Percentiles rank a stretch among this genome's conserved stretches.
Evolutionary conservation across 2,329 filamentous ascomycete species (phyloP).

Genomic region (Ceratocystis destructans): DNA sequence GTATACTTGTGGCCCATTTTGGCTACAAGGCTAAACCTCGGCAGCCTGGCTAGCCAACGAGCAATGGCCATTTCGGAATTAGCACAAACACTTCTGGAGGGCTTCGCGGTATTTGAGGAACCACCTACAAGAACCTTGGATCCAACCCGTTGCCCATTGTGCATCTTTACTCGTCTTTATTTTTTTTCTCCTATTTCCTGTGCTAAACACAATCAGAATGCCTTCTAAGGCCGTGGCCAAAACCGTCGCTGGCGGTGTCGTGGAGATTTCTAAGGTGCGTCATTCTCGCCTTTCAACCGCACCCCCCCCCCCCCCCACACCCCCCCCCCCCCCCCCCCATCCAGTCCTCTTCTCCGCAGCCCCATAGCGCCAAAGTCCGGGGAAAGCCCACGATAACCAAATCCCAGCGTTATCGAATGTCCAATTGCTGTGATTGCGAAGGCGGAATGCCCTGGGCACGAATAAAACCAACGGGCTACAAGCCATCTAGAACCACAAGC

Average conservation of each 20-base stretch:
- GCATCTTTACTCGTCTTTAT: neutral
- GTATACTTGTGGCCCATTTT: neutral
- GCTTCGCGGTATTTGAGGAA: neutral
- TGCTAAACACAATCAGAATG: constrained; percentile 34
- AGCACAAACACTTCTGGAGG: neutral
- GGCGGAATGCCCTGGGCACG: constrained; percentile 3
- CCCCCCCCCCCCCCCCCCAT: neutral
- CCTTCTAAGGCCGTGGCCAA: constrained; percentile 47
- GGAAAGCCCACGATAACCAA: neutral
- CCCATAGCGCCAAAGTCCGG: neutral
- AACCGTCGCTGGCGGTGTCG: constrained; percentile 36
- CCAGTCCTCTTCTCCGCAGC: neutral
- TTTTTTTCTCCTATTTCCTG: neutral
- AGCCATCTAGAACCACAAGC: constrained; percentile 19
- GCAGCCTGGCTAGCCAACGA: constrained; percentile 1
- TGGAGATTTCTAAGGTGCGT: constrained; percentile 46
- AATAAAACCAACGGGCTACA: constrained; percentile 15
- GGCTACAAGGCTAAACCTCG: neutral
- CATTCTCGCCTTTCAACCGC: neutral
- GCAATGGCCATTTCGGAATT: constrained; percentile 9
- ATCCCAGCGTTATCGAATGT: neutral
- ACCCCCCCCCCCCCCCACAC: neutral
- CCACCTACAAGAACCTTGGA: neutral
- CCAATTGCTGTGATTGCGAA: neutral
- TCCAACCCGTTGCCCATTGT: neutral